Conservation (phyloP, 2,329 filamentous ascomycete species). For the Cladosporium cucumerinum region DNA sequence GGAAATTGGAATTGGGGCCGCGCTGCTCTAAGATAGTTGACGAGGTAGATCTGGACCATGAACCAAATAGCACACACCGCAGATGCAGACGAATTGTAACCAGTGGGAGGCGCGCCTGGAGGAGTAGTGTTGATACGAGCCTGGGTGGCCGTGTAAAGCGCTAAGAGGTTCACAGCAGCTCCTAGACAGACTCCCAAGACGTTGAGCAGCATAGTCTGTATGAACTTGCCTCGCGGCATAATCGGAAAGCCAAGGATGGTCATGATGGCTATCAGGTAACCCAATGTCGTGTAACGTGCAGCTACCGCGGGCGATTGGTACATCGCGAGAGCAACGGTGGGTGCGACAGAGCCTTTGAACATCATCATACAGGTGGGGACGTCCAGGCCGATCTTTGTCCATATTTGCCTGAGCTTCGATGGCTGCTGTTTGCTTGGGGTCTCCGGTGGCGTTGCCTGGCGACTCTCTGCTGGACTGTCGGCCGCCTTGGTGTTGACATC, state of each 20-base stretch:
- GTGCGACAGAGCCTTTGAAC: conserved; percentile 36
- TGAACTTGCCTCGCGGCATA: conserved; percentile 67
- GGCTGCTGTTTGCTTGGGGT: conserved; percentile 21
- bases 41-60: conserved; percentile 65
- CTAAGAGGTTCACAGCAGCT: conserved; percentile 56
- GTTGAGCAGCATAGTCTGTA: conserved; percentile 64
- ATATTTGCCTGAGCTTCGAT: conserved; percentile 27
- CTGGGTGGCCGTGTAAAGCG: conserved; percentile 62
- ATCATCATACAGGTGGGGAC: conserved; percentile 30
- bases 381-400: conserved; percentile 33
- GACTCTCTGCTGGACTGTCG: neutral
- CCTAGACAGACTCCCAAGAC: conserved; percentile 54
- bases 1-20: conserved; percentile 66
- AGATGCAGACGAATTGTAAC: conserved; percentile 70
- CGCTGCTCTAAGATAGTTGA: conserved; percentile 63
- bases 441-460: neutral
- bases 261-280: conserved; percentile 64
- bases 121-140: conserved; percentile 58
- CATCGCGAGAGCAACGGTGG: conserved; percentile 34
- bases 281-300: conserved; percentile 52
- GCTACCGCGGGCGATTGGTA: conserved; percentile 49
- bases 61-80: conserved; percentile 69
- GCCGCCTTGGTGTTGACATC: neutral
- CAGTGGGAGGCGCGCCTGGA: conserved; percentile 28
- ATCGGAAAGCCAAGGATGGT: conserved; percentile 62